Percentiles rank a stretch among this genome's conserved stretches.
phyloP scores from a whole-genome alignment of 352 stramenopile genomes.

The Pythium phragmiticola region DNA sequence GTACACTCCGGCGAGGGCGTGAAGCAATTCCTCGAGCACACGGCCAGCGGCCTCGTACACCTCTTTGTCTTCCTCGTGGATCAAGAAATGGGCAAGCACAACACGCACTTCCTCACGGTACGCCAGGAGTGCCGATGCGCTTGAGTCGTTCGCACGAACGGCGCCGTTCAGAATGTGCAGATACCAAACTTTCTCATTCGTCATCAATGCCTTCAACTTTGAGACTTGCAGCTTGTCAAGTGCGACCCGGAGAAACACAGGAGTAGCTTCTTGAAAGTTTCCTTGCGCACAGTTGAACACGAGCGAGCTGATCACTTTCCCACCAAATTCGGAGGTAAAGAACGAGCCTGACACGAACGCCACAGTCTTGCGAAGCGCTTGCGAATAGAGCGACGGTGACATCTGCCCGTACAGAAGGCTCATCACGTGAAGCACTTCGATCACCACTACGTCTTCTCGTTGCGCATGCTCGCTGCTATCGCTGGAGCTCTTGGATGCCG shows the following conservation, averaged over 20 bases:
- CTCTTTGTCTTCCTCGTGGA: constrained; percentile 51
- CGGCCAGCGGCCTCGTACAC: constrained; percentile 47
- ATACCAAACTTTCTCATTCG: constrained; percentile 69
- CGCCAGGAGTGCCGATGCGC: constrained; percentile 32
- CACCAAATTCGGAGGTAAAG: constrained; percentile 60
- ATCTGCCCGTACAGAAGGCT: constrained; percentile 60
- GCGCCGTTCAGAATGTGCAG: constrained; percentile 55
- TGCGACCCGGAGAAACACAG: constrained; percentile 41
- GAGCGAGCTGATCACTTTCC: constrained; percentile 55
- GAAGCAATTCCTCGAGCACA: constrained; percentile 48
- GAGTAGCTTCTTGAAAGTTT: constrained; percentile 38
- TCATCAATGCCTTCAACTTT: constrained; percentile 41
- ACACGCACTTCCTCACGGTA: constrained; percentile 39
- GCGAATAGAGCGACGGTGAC: constrained; percentile 57
- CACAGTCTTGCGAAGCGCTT: constrained; percentile 52
- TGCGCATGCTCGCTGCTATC: constrained; percentile 13
- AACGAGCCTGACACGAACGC: constrained; percentile 56
- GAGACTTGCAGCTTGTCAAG: constrained; percentile 47
- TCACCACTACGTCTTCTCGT: constrained; percentile 46
- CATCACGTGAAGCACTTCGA: constrained; percentile 66
- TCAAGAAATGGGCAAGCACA: constrained; percentile 46
- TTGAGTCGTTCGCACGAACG: constrained; percentile 40
- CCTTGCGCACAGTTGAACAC: constrained; percentile 51
- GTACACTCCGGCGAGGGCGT: constrained; percentile 50
- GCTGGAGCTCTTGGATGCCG: constrained; percentile 15